phyloP scores from a whole-genome alignment of 306 rosid species.

The Sicyos edulis region DNA sequence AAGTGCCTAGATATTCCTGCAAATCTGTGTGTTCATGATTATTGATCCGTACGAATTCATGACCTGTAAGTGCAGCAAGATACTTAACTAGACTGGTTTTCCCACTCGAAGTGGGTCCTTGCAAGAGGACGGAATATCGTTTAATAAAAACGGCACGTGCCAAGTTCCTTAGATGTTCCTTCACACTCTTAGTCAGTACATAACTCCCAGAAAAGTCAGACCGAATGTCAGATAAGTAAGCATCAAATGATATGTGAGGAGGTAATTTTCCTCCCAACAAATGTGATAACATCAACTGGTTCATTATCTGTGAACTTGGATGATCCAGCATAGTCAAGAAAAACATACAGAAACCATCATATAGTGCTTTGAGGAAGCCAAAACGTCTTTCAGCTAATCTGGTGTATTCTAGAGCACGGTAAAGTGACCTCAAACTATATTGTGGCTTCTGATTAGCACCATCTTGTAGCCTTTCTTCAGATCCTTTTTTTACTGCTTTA shows the following conservation, averaged over 20 bases:
- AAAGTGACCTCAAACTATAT: conserved; percentile 89
- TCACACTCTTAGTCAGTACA: conserved; percentile 59
- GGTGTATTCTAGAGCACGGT: conserved; percentile 78
- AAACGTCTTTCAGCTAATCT: conserved; percentile 52
- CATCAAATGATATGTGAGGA: conserved; percentile 33
- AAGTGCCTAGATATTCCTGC: conserved; percentile 91
- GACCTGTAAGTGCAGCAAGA: conserved; percentile 76
- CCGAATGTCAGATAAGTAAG: conserved; percentile 36
- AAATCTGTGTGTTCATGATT: conserved; percentile 97
- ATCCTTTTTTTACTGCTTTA: conserved; percentile 54
- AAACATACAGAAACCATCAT: conserved; percentile 90
- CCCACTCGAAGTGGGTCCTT: conserved; percentile 97
- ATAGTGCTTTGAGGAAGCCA: conserved; percentile 56
- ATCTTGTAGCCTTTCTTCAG: conserved; percentile 86
- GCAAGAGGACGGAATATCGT: conserved; percentile 83
- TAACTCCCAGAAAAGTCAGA: conserved; percentile 33
- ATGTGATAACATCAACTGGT: conserved; percentile 41
- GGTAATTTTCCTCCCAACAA: conserved; percentile 49
- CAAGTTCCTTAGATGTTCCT: conserved; percentile 67
- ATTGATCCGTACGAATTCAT: conserved; percentile 78
- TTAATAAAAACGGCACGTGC: conserved; percentile 69
- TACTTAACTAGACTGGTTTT: conserved; percentile 89
- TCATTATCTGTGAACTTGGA: conserved; percentile 61
- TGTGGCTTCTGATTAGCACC: conserved; percentile 94
- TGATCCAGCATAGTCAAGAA: conserved; percentile 70